These are phyloP conservation scores for Medicago ruthenica DNA, from an alignment of 306 rosid genomes.

Conservation along the genomic window DNA sequence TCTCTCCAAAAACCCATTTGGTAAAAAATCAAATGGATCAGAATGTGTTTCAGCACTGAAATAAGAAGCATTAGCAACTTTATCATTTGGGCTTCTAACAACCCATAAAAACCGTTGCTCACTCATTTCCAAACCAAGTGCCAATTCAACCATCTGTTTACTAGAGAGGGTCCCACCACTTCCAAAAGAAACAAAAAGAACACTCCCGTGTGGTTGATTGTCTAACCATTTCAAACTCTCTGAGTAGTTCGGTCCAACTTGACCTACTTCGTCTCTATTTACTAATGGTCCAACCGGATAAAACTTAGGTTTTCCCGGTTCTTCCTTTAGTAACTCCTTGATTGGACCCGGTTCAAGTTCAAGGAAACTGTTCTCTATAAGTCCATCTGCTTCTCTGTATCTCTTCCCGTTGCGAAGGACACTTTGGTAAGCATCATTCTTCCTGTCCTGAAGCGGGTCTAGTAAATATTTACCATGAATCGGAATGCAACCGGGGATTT, in stretches of 20 bases:
- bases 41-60: constrained; percentile 47
- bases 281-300: constrained; percentile 70
- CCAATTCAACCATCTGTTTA: constrained; percentile 51
- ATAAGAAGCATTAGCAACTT: constrained; percentile 41
- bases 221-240: constrained; percentile 68
- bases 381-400: constrained; percentile 62
- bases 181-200: constrained; percentile 62
- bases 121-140: constrained; percentile 60
- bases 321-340: constrained; percentile 40
- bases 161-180: constrained; percentile 62
- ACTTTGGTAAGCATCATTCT: constrained; percentile 67
- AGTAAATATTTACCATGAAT: constrained; percentile 57
- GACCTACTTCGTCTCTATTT: neutral
- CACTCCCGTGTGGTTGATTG: constrained; percentile 58
- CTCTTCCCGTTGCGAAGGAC: constrained; percentile 52
- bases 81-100: constrained; percentile 52
- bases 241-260: neutral
- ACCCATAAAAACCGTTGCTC: constrained; percentile 65
- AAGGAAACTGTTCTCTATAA: constrained; percentile 60
- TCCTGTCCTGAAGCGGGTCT: constrained; percentile 79
- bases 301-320: constrained; percentile 52
- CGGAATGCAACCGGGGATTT: constrained; percentile 70
- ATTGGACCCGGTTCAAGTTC: constrained; percentile 68
- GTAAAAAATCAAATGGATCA: constrained; percentile 56
- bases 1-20: constrained; percentile 65